Evolutionary conservation across 1,139 yeast genomes (phyloP), one percentile per base, ranked within the genome.

Genomic region (Nadsonia commutata): DNA sequence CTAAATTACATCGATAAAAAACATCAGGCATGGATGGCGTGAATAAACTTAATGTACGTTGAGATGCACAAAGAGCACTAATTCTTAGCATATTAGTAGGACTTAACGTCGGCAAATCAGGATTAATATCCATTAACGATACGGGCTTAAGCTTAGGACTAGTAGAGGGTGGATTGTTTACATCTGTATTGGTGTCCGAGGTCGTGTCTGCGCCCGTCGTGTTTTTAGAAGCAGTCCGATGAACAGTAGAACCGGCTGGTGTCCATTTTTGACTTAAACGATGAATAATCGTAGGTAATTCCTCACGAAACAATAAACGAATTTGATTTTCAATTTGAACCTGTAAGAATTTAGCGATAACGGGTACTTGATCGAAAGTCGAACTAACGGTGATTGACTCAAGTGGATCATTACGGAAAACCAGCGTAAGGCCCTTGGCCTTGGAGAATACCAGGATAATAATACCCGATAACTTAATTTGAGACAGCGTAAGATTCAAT

Each of bases 381-480:
- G 94, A 81, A 46, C 79, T 76, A 8, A 85, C 94, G 50, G 78
- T 78, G 48, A 85, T 83, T 22, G 80, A 74, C 51, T 83, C 94
- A 47, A 85, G 67, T 0, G 95, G 95, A 60, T 85, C 95, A 60
- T 85, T 85, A 52, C 90, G 71, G 62, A 85, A 85, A 31, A 85
- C 95, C 38, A 85, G 65, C 0, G 95, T 85, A 43, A 85, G 69
- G 0, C 95, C 95, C 56, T 83, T 83, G 3, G 83, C 71, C 54
- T 80, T 80, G 31, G 83, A 76, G 57, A 82, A 85, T 2, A 85
- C 95, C 50, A 84, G 75, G 46, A 85, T 81, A 18, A 88, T 86
- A 48, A 85, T 84, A 2, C 94, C 94, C 46, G 80, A 75, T 43
- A 85, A 68, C 51, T 72, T 72, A 48, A 85, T 79, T 49, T 81